Percentiles rank a stretch among this genome's conserved stretches.
phyloP scores from a whole-genome alignment of 1,284 basidiomycete species.

The Irpex sp. region DNA sequence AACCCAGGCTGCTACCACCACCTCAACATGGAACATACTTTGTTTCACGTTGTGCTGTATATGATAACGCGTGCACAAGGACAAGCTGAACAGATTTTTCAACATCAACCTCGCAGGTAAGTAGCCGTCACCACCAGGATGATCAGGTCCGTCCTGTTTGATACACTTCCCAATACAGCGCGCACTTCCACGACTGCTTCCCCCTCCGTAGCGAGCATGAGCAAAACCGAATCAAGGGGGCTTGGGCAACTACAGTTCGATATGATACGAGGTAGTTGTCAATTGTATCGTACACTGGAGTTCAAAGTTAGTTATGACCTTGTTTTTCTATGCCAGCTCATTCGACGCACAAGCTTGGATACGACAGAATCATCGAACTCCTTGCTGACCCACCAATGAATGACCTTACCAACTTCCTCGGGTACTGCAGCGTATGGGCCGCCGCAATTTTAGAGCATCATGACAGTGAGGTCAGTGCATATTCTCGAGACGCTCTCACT shows the following conservation, averaged over 20 bases:
- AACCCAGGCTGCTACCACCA: not conserved
- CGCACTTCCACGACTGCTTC: no score
- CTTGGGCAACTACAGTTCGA: constrained; percentile 2
- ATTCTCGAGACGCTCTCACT: not conserved
- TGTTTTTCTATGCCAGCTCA: constrained; percentile 21
- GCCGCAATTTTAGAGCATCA: constrained; percentile 29
- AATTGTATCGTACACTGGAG: not conserved
- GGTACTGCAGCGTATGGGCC: constrained; percentile 37
- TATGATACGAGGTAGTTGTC: constrained; percentile 20
- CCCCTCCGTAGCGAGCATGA: not conserved
- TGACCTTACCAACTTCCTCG: constrained; percentile 38
- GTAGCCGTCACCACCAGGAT: no score
- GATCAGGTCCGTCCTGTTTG: no score
- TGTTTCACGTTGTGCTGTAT: not conserved
- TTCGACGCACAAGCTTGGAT: constrained; percentile 30
- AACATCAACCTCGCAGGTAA: no score
- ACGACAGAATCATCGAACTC: constrained; percentile 28
- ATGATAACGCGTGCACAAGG: no score
- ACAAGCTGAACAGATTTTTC: no score
- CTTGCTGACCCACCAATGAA: constrained; percentile 32
- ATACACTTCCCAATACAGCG: no score
- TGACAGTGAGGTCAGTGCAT: constrained; percentile 26
- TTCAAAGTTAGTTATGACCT: not conserved
- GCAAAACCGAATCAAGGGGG: not conserved
- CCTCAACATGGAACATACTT: not conserved